A percentile compares a stretch with the other conserved stretches of the same genome.
Evolutionary conservation across 208 protist species (phyloP).

Genomic region (Leishmania aethiopica): DNA sequence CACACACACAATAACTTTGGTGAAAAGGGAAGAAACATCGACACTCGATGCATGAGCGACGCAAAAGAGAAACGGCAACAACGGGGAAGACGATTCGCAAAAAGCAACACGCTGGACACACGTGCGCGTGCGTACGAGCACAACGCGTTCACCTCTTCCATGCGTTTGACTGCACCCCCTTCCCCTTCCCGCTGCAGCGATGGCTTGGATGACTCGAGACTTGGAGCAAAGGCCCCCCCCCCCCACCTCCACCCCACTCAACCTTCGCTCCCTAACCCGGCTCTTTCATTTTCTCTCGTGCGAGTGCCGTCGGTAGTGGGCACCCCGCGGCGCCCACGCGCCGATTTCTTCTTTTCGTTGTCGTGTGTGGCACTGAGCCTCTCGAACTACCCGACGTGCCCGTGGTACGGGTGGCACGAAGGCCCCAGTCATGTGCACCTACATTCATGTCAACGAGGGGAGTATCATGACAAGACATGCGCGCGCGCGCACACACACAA

Average conservation of each 20-base stretch:
- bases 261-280: background rate
- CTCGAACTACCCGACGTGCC: background rate
- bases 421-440: background rate
- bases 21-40: background rate
- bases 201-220: background rate
- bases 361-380: background rate
- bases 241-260: too few relatives aligned
- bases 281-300: background rate
- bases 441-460: background rate
- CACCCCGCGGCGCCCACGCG: background rate
- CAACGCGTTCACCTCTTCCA: background rate
- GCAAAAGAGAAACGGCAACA: too few relatives aligned
- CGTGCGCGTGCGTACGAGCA: background rate
- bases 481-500: background rate
- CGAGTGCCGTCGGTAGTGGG: background rate
- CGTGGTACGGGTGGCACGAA: background rate
- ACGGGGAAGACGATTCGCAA: too few relatives aligned
- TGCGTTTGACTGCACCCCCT: background rate
- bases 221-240: background rate
- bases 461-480: background rate
- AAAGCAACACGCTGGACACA: too few relatives aligned
- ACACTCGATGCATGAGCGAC: background rate
- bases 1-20: background rate
- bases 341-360: background rate
- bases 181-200: background rate